Evolutionary conservation across 805 yeast genomes (phyloP), one percentile per base, ranked within the genome.

Genomic region (Isabelozyma pseudorhagii): DNA sequence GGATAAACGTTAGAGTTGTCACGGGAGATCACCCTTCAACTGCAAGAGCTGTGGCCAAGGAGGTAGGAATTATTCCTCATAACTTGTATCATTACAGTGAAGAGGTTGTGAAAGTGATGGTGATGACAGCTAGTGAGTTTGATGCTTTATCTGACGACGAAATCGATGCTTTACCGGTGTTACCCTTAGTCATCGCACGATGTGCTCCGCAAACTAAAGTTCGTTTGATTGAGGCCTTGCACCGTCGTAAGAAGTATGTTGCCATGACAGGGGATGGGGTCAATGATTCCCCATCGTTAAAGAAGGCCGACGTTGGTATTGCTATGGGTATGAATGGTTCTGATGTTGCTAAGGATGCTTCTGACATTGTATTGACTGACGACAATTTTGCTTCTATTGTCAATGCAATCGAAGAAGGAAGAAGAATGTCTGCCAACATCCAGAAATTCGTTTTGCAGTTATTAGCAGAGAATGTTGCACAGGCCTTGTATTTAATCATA

Each of bases 251-350:
- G 9, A 67, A 64, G 50, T 83, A 67, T 77, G 85, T 67, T 45
- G 93, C 93, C 15, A 87, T 87, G 93, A 92, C 98, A 11, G 98
- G 98, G 60, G 97, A 91, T 69, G 97, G 97, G 68, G 97, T 92
- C 13, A 91, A 91, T 66, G 97, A 91, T 73, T 97, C 97, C 0
- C 97, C 97, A 9, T 96, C 97, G 8, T 77, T 92, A 60, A 91
- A 91, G 62, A 77, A 90, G 57, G 97, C 97, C 4, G 97, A 91
- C 69, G 91, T 91, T 56, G 97, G 97, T 62, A 89, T 92, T 58
- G 85, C 96, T 18, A 90, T 91, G 93, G 92, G 89, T 50, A 80
- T 81, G 60, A 84, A 87, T 74, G 98, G 98, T 48, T 91, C 97
- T 0, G 98, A 92, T 68, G 98, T 92, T 38, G 98, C 98, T 43